Evolutionary conservation across 805 yeast species (phyloP).

Genomic region (Starmerella ratchasimensis): DNA sequence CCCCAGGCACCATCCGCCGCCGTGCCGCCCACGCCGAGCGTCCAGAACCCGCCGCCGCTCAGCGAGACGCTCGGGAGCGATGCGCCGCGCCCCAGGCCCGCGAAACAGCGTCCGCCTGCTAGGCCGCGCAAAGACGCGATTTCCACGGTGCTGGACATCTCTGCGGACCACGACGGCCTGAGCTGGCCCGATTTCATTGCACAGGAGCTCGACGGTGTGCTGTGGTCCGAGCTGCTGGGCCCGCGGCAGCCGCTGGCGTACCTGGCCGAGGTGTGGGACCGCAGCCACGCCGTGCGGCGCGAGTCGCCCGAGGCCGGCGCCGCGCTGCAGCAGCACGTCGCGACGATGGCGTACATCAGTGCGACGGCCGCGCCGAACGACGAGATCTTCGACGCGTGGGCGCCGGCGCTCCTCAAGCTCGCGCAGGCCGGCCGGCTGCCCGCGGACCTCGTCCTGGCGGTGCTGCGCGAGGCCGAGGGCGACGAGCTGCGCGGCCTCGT

Average conservation of each 20-base stretch:
- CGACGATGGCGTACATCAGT: slow-evolving; percentile 13
- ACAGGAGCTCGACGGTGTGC: background rate
- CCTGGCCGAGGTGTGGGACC: slow-evolving; percentile 9
- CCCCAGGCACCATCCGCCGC: background rate
- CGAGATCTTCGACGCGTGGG: slow-evolving; percentile 5
- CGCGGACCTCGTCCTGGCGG: background rate
- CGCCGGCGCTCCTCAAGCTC: slow-evolving; percentile 3
- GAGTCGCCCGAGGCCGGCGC: slow-evolving; percentile 3
- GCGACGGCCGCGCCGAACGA: slow-evolving; percentile 18
- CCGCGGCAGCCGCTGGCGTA: slow-evolving; percentile 7
- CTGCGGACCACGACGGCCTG: background rate
- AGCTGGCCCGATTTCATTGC: slow-evolving; percentile 2
- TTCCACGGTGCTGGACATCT: slow-evolving; percentile 2
- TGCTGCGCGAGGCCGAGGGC: slow-evolving; percentile 1
- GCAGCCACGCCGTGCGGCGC: slow-evolving; percentile 6
- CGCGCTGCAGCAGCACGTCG: slow-evolving; percentile 6
- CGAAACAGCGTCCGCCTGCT: too few relatives aligned
- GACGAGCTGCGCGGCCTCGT: background rate
- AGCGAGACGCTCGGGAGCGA: background rate
- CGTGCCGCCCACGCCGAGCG: background rate
- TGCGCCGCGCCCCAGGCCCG: too few relatives aligned
- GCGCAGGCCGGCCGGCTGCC: background rate
- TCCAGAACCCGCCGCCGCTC: background rate
- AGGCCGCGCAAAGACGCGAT: too few relatives aligned
- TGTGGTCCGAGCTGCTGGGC: background rate